Base-by-base conservation (phyloP, 805 yeast species). In the Nematodospora valgi region DNA sequence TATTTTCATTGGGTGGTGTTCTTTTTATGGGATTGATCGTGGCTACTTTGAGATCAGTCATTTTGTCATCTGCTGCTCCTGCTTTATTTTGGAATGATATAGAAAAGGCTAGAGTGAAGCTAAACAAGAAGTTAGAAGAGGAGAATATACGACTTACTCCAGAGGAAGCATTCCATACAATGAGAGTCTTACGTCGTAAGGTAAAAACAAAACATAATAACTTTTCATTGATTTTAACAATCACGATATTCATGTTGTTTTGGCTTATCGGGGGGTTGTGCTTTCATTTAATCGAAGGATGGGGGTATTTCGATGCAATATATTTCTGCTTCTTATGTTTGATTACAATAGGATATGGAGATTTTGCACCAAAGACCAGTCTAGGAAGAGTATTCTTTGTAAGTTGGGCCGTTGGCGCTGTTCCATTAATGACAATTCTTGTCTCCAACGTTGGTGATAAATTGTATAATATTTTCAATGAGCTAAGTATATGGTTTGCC, bases 271-370 rank as follows among this genome's bases (percentile, higher is more conserved):
- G 96, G 0, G 87, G 88, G 0, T 40, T 78, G 22, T 73, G 77
- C 0, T 84, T 87, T 50, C 59, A 64, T 23, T 64, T 58, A 22
- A 58, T 74, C 12, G 95, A 86, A 53, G 62, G 59, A 3, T 88
- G 96, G 96, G 41, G 70, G 5, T 88, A 80, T 56, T 83, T 82
- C 44, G 64, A 77, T 35, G 70, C 78, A 2, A 66, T 84, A n/a
- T 88, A 88, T 59, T 87, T 85, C 49, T 77, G 89, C 41, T 78
- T 82, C 43, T 59, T 84, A 25, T 79, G 91, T 48, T 70, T 88
- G 34, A 59, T 86, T 5, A 85, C 96, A 0, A 82, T 88, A 37
- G 96, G 96, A 1, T 86, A 84, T 56, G 96, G 96, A 20, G 88
- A 81, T 50, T 78, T 65, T 46, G 66, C 77, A 1, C 95, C 95